Evolutionary conservation across 129 eudicot species (phyloP).

Genomic region (Centrapalus pauciflorus): DNA sequence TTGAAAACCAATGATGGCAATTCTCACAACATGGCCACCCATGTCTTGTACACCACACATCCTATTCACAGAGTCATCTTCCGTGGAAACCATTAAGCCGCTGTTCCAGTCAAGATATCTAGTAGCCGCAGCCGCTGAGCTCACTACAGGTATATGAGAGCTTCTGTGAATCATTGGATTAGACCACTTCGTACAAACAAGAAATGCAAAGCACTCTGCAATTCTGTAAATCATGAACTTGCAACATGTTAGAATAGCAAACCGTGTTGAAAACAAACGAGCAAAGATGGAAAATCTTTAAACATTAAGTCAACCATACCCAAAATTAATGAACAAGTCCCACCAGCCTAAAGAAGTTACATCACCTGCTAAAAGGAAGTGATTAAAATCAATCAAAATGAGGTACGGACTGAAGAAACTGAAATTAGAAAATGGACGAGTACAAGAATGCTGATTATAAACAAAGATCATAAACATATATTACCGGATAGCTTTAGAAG

Average conservation of each 20-base stretch:
- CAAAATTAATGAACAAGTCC: constrained; percentile 75
- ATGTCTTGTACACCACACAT: constrained; percentile 61
- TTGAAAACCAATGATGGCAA: constrained; percentile 64
- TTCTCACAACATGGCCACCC: constrained; percentile 78
- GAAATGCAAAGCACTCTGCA: constrained; percentile 88
- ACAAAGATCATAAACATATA: not conserved
- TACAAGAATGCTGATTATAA: not conserved
- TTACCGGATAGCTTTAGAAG: constrained; percentile 73
- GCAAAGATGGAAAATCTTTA: not conserved
- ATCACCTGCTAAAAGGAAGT: constrained; percentile 43
- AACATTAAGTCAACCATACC: constrained; percentile 34
- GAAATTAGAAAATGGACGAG: not conserved
- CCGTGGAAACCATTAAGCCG: constrained; percentile 51
- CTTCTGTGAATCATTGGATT: constrained; percentile 64
- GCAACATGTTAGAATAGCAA: not conserved
- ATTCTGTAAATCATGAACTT: constrained; percentile 39
- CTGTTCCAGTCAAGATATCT: constrained; percentile 64
- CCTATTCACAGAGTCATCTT: constrained; percentile 42
- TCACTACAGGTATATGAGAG: constrained; percentile 38
- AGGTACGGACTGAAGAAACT: not conserved
- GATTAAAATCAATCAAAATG: not conserved
- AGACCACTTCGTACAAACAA: constrained; percentile 91
- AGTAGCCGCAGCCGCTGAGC: constrained; percentile 46
- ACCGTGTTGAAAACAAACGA: not conserved
- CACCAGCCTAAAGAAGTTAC: constrained; percentile 78